Evolutionary conservation across 192 early-diverging fungal genomes (phyloP).

Genomic region (Coemansia sp.): DNA sequence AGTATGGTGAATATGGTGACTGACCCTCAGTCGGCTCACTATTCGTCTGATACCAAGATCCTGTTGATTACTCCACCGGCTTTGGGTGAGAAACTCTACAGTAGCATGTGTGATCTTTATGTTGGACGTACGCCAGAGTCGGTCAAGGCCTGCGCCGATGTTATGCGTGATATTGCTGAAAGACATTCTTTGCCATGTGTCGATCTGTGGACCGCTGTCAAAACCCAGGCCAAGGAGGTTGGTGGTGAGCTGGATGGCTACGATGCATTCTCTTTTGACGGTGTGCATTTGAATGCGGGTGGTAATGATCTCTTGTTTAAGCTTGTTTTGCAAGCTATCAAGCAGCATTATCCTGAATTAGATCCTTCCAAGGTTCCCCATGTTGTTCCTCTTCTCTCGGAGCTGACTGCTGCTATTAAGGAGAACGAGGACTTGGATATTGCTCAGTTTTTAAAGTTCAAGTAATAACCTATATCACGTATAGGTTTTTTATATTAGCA

Average conservation of each 20-base stretch:
- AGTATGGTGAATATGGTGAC: slow-evolving; percentile 8
- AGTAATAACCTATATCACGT: background rate
- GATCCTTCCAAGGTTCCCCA: slow-evolving; percentile 23
- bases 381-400: slow-evolving; percentile 7
- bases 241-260: slow-evolving; percentile 10
- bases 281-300: slow-evolving; percentile 36
- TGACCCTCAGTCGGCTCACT: background rate
- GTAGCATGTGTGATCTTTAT: background rate
- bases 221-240: background rate
- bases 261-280: slow-evolving; percentile 24
- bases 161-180: slow-evolving; percentile 6
- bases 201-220: slow-evolving; percentile 41
- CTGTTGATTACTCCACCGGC: slow-evolving; percentile 43
- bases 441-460: background rate
- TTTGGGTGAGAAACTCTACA: slow-evolving; percentile 14
- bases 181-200: slow-evolving; percentile 18
- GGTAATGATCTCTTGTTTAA: slow-evolving; percentile 39
- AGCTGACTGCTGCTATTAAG: background rate
- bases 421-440: background rate
- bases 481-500: no score
- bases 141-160: slow-evolving; percentile 17
- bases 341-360: slow-evolving; percentile 18
- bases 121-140: background rate
- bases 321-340: slow-evolving; percentile 16
- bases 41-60: slow-evolving; percentile 12